phyloP scores from a whole-genome alignment of 2,329 filamentous ascomycete genomes.

The Alternaria gansuensis region DNA sequence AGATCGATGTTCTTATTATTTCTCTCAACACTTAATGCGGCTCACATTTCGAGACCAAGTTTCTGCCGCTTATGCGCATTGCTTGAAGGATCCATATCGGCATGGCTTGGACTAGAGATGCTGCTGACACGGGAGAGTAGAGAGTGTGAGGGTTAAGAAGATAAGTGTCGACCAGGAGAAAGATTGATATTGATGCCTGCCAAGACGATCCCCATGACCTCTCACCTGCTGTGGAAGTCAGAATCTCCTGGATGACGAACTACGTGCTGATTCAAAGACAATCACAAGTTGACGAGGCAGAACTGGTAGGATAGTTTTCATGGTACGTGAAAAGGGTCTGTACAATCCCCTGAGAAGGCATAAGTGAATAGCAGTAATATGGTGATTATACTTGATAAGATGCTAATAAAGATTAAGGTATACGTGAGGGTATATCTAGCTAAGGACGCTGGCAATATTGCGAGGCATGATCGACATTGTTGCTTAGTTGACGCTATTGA shows the following conservation, averaged over 20 bases:
- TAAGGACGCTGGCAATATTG: background rate
- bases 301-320: no score
- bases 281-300: no score
- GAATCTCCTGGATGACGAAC: no score
- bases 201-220: background rate
- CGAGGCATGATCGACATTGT: constrained; percentile 2
- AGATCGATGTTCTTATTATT: background rate
- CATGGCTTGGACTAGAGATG: background rate
- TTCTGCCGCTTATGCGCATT: background rate
- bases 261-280: no score
- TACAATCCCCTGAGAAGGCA: no score
- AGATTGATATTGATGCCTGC: background rate
- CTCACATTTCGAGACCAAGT: background rate
- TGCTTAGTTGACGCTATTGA: background rate
- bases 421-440: background rate
- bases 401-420: constrained; percentile 5
- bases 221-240: background rate
- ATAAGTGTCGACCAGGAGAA: no score
- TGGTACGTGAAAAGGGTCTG: no score
- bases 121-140: background rate
- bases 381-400: background rate
- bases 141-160: background rate
- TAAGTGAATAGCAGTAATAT: background rate
- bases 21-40: background rate
- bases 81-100: background rate